phyloP scores from a whole-genome alignment of 78 protist genomes.

The Tieghemostelium lacteum region DNA sequence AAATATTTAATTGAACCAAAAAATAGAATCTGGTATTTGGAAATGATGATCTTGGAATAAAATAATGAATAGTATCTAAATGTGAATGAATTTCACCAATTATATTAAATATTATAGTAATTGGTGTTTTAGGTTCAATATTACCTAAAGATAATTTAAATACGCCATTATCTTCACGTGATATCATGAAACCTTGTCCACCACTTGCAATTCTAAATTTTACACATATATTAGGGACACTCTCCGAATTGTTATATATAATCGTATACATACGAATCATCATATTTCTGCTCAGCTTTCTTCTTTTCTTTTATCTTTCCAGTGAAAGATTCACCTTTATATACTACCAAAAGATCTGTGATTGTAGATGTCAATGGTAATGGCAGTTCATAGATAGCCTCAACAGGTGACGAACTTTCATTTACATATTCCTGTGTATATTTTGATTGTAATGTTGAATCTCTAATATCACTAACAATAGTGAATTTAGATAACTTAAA shows the following conservation, averaged over 20 bases:
- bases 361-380: not conserved
- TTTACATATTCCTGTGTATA: not conserved
- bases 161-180: not conserved
- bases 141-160: conserved; percentile 1
- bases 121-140: not conserved
- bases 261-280: too few relatives aligned
- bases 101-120: not conserved
- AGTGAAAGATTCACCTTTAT: conserved; percentile 1
- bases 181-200: conserved; percentile 11
- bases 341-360: not conserved
- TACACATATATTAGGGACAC: too few relatives aligned
- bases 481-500: too few relatives aligned
- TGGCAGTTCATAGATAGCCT: conserved; percentile 34
- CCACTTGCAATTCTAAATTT: conserved; percentile 26
- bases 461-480: too few relatives aligned
- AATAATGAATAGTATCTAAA: not conserved
- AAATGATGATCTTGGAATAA: not conserved
- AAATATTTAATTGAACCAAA: too few relatives aligned
- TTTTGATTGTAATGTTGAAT: too few relatives aligned
- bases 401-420: conserved; percentile 18
- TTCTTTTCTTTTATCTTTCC: conserved; percentile 19
- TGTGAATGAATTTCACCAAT: not conserved
- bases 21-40: not conserved
- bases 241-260: too few relatives aligned
- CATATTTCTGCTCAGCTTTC: not conserved